Conservation (phyloP, 2,329 filamentous ascomycete species). For the Colletotrichum tropicicola region DNA sequence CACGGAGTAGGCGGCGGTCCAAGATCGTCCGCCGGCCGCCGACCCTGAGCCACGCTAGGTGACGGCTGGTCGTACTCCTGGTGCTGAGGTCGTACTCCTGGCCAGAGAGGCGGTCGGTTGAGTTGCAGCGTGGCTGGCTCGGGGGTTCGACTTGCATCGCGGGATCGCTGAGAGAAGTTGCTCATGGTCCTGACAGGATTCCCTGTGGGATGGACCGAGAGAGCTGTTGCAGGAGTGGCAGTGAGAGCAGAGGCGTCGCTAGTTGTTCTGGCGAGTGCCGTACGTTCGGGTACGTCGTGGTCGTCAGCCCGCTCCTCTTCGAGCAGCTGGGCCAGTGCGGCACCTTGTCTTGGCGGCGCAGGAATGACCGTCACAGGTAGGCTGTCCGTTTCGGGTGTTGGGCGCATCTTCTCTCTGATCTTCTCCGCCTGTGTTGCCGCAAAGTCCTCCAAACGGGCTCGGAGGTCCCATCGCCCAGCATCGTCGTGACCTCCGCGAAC, state of each 20-base stretch:
- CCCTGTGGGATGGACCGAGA: neutral
- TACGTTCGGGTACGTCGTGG: constrained; percentile 7
- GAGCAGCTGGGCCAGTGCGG: constrained; percentile 63
- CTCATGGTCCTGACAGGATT: constrained; percentile 16
- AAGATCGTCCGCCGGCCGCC: constrained; percentile 36
- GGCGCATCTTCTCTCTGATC: constrained; percentile 63
- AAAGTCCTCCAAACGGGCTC: constrained; percentile 67
- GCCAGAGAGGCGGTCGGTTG: constrained; percentile 52
- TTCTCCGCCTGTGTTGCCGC: constrained; percentile 68
- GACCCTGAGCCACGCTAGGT: neutral
- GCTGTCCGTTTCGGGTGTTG: constrained; percentile 62
- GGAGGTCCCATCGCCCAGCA: constrained; percentile 62
- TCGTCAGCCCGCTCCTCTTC: constrained; percentile 57
- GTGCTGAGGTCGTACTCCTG: constrained; percentile 47
- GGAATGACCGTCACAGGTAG: constrained; percentile 70
- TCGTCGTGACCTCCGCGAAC: constrained; percentile 36
- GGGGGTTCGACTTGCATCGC: neutral
- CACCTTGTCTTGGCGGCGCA: constrained; percentile 66
- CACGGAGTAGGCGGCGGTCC: constrained; percentile 10
- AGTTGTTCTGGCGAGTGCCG: constrained; percentile 6
- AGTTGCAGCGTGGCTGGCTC: constrained; percentile 35
- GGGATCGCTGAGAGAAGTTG: constrained; percentile 22
- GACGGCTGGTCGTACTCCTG: constrained; percentile 36
- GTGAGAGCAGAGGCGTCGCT: constrained; percentile 29
- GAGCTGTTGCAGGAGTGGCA: neutral